These are phyloP conservation scores for Ustilago nuda DNA, from an alignment of 1,284 basidiomycete genomes.

Conservation along the genomic window DNA sequence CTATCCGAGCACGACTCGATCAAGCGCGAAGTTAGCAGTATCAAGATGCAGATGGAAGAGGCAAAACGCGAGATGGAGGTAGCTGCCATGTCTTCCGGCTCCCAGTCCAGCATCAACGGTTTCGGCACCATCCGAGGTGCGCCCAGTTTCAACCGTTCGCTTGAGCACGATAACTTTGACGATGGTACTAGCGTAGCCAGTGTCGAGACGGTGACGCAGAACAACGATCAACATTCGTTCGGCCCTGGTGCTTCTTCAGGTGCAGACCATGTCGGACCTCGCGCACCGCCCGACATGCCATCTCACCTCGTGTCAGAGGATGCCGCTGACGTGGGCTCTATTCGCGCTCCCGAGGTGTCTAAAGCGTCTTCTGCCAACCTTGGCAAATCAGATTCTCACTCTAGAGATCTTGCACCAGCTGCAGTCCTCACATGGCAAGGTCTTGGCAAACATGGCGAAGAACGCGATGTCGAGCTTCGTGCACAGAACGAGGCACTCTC, in stretches of 20 bases:
- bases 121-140: constrained; percentile 32
- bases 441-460: constrained; percentile 22
- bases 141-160: constrained; percentile 6
- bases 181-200: constrained; percentile 63
- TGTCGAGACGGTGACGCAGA: constrained; percentile 60
- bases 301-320: constrained; percentile 32
- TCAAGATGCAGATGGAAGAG: constrained; percentile 69
- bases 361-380: neutral
- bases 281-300: constrained; percentile 57
- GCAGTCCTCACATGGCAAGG: constrained; percentile 18
- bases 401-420: neutral
- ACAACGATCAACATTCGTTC: constrained; percentile 19
- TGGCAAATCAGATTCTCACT: neutral
- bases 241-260: neutral
- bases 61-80: constrained; percentile 59
- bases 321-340: constrained; percentile 22
- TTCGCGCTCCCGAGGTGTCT: constrained; percentile 19
- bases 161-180: constrained; percentile 53
- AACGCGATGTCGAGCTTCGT: constrained; percentile 68
- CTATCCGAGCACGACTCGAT: constrained; percentile 85
- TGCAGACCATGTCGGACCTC: constrained; percentile 48
- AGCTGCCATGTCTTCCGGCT: constrained; percentile 24
- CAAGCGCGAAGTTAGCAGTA: constrained; percentile 79
- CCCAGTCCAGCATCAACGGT: constrained; percentile 26
- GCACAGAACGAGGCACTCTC: constrained; percentile 76